A percentile compares a stretch with the other conserved stretches of the same genome.
Evolutionary conservation across 2,329 filamentous ascomycete genomes (phyloP).

Genomic region (Clarireedia sp.): DNA sequence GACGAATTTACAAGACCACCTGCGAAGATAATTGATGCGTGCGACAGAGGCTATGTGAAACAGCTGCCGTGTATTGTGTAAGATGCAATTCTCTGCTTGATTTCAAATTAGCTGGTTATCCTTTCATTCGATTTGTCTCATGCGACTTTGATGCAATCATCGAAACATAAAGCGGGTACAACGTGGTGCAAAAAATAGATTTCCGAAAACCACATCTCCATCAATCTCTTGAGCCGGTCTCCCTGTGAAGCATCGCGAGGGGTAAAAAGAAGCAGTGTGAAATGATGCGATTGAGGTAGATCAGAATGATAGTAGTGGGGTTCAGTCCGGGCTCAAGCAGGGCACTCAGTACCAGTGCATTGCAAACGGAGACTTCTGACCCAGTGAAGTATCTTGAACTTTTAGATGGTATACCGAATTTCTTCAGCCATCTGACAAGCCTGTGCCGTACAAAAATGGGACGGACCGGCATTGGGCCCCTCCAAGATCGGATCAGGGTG

Average conservation of each 20-base stretch:
- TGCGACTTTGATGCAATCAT: slow-evolving; percentile 16
- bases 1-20: neutral
- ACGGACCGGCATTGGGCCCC: slow-evolving; percentile 13
- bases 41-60: slow-evolving; percentile 18
- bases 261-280: slow-evolving; percentile 15
- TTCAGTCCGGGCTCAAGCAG: neutral
- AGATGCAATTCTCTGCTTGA: slow-evolving; percentile 14
- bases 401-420: slow-evolving; percentile 3
- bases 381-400: slow-evolving; percentile 11
- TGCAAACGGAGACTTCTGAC: slow-evolving; percentile 3
- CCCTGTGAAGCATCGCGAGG: slow-evolving; percentile 14
- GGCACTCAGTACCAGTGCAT: neutral
- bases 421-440: slow-evolving; percentile 15
- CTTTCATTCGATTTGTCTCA: slow-evolving; percentile 10
- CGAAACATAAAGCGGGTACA: slow-evolving; percentile 20
- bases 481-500: slow-evolving; percentile 7
- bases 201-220: slow-evolving; percentile 6
- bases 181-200: slow-evolving; percentile 17
- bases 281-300: slow-evolving; percentile 16
- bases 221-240: slow-evolving; percentile 16
- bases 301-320: neutral
- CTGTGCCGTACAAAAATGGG: slow-evolving; percentile 16
- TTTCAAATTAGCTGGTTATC: slow-evolving; percentile 14
- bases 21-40: slow-evolving; percentile 7
- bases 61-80: slow-evolving; percentile 14